Base-by-base conservation (phyloP, 441 rosid species). In the Gossypium davidsonii region DNA sequence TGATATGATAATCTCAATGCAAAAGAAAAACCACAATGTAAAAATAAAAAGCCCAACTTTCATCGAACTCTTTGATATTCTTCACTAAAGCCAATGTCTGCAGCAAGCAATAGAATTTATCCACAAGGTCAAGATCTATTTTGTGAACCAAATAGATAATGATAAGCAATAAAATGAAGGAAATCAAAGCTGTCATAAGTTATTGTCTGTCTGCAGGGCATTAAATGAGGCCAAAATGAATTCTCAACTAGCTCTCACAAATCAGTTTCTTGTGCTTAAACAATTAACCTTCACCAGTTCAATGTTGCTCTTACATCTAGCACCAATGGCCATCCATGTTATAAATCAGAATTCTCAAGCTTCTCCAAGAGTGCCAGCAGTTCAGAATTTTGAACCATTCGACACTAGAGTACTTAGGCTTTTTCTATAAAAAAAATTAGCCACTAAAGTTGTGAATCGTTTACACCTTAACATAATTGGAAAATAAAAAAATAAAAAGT, bases 171-270 rank as follows among this genome's bases (percentile, higher is more conserved):
- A 65, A 65, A 46, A 23, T 23, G 49, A 11, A 63, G 15, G 68
- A 25, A 10, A 63, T 10, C 6, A 8, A 5, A 37, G 51, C 4
- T 65, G 46, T 39, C 15, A 18, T 2, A 42, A 11, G 18, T 42
- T 65, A 10, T 20, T 39, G 3, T 20, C 21, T 48, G 69, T 23
- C 69, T 1, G 10, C 31, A 65, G 18, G 11, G 2, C 4, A 44
- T 42, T 12, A 65, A 64, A 65, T n/a, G 71, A 67, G 9, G 57
- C 58, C 42, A 67, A 49, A 49, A 44, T 21, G 17, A 18, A 64
- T 42, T 64, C 48, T 4, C 26, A 63, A 37, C 42, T 63, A 42
- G 69, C 28, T 42, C 17, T 64, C 9, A 39, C 48, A 39, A 31
- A 60, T 11, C 10, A 58, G 63, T 58, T 34, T n/a, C n/a, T 0